Base-by-base conservation (phyloP, 2,329 filamentous ascomycete genomes). In the Aspergillus ruber region DNA sequence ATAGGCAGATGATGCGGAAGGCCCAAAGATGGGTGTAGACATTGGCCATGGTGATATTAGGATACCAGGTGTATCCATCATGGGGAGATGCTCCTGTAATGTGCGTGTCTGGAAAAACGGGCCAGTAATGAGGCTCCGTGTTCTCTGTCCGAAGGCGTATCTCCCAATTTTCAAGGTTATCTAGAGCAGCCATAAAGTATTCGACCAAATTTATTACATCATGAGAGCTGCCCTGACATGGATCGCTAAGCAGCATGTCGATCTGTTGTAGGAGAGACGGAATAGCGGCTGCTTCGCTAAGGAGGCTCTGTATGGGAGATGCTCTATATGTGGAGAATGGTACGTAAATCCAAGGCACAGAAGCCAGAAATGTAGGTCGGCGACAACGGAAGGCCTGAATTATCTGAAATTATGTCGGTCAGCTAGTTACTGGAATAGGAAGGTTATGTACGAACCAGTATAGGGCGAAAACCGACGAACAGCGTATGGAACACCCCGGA, bases 391-490 rank as follows among this genome's bases (percentile, higher is more conserved):
- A 59, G 1, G 59, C 57, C 17, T 67, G 45, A 4, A 68, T 50
- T 10, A 68, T 55, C 66, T 69, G 36, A 21, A 12, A 4, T 2
- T 10, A 5, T 29, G 5, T 40, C 18, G 20, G 35, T 44, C 17
- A 25, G 35, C 42, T 5, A 43, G 18, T n/a, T 7, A 42, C 32
- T 4, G 42, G 13, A 42, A 18, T 20, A 25, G 20, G 0, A 25
- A 17, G 15, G 6, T 23, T 5, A 23, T 1, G 15, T 43, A 27
- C 66, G 35, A 55, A 71, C 70, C 25, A 73, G 53, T 5, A 68
- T 51, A 6, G 71, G 68, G n/a, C 71, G 55, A 42, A 69, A 69
- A 0, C 70, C 71, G 1, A 69, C 55, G 43, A 73, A 73, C 0
- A 73, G 54, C 29, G 57, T 60, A 40, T 74, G 69, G 0, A 66